Percentiles rank a stretch among this genome's conserved stretches.
These are phyloP conservation scores for Lichina pygmaea DNA, from an alignment of 495 filamentous ascomycete genomes.

Conservation along the genomic window DNA sequence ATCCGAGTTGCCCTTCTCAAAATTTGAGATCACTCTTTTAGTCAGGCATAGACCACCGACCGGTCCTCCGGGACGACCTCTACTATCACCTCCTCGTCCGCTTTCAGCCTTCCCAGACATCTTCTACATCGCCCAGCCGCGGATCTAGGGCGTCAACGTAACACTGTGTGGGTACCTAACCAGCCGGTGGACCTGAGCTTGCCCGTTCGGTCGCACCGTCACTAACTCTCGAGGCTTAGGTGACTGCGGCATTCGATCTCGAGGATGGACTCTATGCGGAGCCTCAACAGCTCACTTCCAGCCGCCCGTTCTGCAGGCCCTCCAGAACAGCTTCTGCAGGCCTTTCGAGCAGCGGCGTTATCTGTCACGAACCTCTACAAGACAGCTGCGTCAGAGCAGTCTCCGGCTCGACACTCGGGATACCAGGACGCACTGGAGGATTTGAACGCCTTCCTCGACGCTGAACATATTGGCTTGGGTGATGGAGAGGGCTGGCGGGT, in stretches of 20 bases:
- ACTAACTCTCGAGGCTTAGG: too few relatives aligned
- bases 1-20: too few relatives aligned
- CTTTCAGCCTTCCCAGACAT: too few relatives aligned
- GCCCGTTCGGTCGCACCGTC: too few relatives aligned
- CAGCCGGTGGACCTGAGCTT: too few relatives aligned
- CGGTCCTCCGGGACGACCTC: too few relatives aligned
- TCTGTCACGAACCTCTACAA: slow-evolving; percentile 95
- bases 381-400: slow-evolving; percentile 47
- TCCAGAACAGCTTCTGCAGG: slow-evolving; percentile 55
- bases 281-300: slow-evolving; percentile 41
- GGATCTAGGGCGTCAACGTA: too few relatives aligned
- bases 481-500: slow-evolving; percentile 65
- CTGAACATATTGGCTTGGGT: slow-evolving; percentile 42
- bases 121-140: too few relatives aligned
- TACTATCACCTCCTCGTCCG: too few relatives aligned
- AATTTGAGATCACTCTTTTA: too few relatives aligned
- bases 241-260: not conserved
- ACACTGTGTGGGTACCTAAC: too few relatives aligned
- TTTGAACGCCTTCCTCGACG: slow-evolving; percentile 57
- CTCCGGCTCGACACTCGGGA: slow-evolving; percentile 46
- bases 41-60: too few relatives aligned
- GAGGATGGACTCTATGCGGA: slow-evolving; percentile 49
- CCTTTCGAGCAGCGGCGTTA: slow-evolving; percentile 76
- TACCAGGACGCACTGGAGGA: slow-evolving; percentile 93
- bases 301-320: slow-evolving; percentile 26